Evolutionary conservation across 257 asterid genomes (phyloP).

Genomic region (Solanum tarijense): DNA sequence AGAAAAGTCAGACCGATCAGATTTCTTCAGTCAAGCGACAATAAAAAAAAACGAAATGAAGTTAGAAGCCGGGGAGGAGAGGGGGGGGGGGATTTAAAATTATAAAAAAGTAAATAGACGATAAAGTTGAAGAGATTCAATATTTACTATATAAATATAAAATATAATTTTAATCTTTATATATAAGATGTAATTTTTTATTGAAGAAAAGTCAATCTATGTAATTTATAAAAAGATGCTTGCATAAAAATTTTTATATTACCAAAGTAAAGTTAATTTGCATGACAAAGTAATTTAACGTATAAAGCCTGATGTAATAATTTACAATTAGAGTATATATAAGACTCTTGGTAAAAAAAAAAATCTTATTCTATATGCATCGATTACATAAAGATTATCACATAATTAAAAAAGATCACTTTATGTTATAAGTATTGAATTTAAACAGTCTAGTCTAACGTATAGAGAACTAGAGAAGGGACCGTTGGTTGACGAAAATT

Average conservation of each 20-base stretch:
- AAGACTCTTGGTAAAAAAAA: background rate
- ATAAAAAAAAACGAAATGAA: too few relatives aligned
- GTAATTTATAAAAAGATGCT: too few relatives aligned
- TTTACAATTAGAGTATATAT: background rate
- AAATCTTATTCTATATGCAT: too few relatives aligned
- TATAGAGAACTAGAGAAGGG: background rate
- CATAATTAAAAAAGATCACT: too few relatives aligned
- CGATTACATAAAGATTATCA: background rate
- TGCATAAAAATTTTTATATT: too few relatives aligned
- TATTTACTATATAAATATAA: background rate
- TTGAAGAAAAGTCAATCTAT: background rate
- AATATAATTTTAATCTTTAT: background rate
- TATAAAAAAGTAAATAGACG: too few relatives aligned
- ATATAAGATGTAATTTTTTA: background rate
- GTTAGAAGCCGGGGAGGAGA: too few relatives aligned
- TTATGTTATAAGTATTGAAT: too few relatives aligned
- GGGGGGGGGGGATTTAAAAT: too few relatives aligned
- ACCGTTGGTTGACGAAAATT: too few relatives aligned
- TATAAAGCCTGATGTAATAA: background rate
- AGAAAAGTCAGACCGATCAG: fast-evolving
- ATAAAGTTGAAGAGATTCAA: background rate
- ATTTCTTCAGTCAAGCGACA: too few relatives aligned
- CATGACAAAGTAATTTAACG: background rate
- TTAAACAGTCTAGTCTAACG: too few relatives aligned
- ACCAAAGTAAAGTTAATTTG: background rate